Conservation (phyloP, 495 filamentous ascomycete species). For the Chaetomium tenue region DNA sequence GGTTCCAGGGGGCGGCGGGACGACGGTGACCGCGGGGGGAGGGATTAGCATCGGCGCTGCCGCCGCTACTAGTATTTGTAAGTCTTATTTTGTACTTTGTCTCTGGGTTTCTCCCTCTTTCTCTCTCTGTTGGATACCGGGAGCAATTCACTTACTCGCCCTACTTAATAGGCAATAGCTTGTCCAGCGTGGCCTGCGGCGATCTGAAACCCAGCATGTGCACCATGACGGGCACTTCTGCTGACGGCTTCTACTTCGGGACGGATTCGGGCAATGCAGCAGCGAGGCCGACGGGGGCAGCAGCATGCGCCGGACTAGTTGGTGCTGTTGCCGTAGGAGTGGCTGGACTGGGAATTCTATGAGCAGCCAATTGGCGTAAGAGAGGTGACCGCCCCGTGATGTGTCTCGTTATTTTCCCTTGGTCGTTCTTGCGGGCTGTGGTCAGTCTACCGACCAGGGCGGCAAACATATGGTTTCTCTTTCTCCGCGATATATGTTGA, state of each 20-base stretch:
- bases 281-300: conserved; percentile 26
- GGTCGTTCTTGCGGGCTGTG: not conserved
- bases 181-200: conserved; percentile 33
- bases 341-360: conserved; percentile 26
- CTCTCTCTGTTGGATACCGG: not conserved
- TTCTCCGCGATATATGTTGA: not conserved
- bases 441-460: not conserved
- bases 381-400: not conserved
- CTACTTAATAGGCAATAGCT: conserved; percentile 28
- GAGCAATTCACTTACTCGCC: not conserved
- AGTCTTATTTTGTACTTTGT: not conserved
- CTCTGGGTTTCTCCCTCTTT: not conserved
- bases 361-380: not conserved
- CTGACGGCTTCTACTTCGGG: conserved; percentile 34
- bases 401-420: not conserved
- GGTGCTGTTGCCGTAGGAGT: conserved; percentile 29
- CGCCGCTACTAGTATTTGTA: conserved; percentile 63
- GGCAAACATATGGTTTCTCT: not conserved
- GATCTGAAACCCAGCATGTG: conserved; percentile 32
- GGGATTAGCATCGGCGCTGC: conserved; percentile 37
- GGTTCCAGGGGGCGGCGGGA: conserved; percentile 55
- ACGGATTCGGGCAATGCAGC: conserved; percentile 27
- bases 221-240: conserved; percentile 28
- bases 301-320: conserved; percentile 24
- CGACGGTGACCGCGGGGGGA: conserved; percentile 46